Conservation (phyloP, 495 filamentous ascomycete species). For the Penicillium fimorum region DNA sequence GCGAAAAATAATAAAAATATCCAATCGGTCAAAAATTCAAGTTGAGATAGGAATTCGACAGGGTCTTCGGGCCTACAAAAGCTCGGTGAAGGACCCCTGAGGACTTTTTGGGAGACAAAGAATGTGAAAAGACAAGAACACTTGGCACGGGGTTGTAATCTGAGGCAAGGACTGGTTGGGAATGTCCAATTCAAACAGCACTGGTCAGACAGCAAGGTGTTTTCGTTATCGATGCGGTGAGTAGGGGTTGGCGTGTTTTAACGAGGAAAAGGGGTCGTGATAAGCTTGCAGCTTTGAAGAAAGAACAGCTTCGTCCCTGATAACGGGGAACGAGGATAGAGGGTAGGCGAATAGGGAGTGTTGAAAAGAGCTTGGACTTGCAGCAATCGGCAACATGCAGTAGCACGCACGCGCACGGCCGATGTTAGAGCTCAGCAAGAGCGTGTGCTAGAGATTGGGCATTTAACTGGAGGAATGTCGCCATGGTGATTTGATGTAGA, state of each 20-base stretch:
- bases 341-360: slow-evolving; percentile 21
- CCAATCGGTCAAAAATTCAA: slow-evolving; percentile 20
- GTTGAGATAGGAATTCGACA: slow-evolving; percentile 21
- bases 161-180: slow-evolving; percentile 17
- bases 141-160: slow-evolving; percentile 19
- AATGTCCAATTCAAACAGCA: slow-evolving; percentile 16
- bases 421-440: slow-evolving; percentile 22
- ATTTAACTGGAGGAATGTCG: slow-evolving; percentile 30
- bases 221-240: slow-evolving; percentile 34
- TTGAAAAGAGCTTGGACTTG: slow-evolving; percentile 9
- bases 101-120: slow-evolving; percentile 13
- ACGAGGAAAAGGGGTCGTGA: slow-evolving; percentile 20
- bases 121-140: slow-evolving; percentile 9
- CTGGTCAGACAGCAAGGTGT: slow-evolving; percentile 3
- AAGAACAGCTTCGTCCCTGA: slow-evolving; percentile 8
- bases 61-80: slow-evolving; percentile 28
- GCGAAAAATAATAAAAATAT: slow-evolving; percentile 23
- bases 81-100: slow-evolving; percentile 22
- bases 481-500: slow-evolving; percentile 13
- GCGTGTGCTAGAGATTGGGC: slow-evolving; percentile 26
- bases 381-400: slow-evolving; percentile 21
- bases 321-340: background rate
- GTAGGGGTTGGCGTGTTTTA: slow-evolving; percentile 7
- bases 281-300: slow-evolving; percentile 25
- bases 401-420: slow-evolving; percentile 10